These are phyloP conservation scores for Apiospora koreana DNA, from an alignment of 2,329 filamentous ascomycete species.

Conservation along the genomic window DNA sequence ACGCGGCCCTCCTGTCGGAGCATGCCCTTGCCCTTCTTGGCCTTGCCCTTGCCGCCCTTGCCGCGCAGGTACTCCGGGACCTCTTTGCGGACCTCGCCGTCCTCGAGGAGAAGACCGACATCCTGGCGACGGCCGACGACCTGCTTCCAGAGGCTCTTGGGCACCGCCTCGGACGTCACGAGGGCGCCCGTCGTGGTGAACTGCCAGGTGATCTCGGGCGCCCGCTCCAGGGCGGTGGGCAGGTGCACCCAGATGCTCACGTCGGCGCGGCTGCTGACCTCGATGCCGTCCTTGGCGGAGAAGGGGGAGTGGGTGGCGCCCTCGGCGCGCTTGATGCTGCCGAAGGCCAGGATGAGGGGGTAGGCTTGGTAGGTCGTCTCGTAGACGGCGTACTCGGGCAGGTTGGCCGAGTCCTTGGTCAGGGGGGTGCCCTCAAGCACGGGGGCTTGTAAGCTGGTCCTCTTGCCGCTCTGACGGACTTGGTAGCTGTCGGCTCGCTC, in stretches of 20 bases:
- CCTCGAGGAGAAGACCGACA: conserved; percentile 43
- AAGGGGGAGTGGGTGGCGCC: conserved; percentile 37
- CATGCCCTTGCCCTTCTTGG: conserved; percentile 40
- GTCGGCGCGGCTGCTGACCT: conserved; percentile 36
- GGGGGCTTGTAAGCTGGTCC: conserved; percentile 23
- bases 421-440: conserved; percentile 33
- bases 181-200: conserved; percentile 38
- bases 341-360: conserved; percentile 41
- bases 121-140: conserved; percentile 42
- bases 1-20: conserved; percentile 29
- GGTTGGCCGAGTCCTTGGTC: conserved; percentile 32
- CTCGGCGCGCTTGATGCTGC: conserved; percentile 41
- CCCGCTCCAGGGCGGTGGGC: conserved; percentile 32
- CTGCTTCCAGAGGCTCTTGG: conserved; percentile 41
- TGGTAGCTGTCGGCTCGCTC: conserved; percentile 34
- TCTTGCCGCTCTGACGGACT: conserved; percentile 35
- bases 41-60: conserved; percentile 43
- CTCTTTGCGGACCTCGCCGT: conserved; percentile 44
- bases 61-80: conserved; percentile 42
- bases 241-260: conserved; percentile 45
- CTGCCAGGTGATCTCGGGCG: conserved; percentile 37
- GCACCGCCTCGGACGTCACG: conserved; percentile 36
- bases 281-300: conserved; percentile 31
- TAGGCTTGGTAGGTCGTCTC: conserved; percentile 47
- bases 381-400: conserved; percentile 45